phyloP scores from a whole-genome alignment of 2,329 filamentous ascomycete species.

The Verticillium tricorpus region DNA sequence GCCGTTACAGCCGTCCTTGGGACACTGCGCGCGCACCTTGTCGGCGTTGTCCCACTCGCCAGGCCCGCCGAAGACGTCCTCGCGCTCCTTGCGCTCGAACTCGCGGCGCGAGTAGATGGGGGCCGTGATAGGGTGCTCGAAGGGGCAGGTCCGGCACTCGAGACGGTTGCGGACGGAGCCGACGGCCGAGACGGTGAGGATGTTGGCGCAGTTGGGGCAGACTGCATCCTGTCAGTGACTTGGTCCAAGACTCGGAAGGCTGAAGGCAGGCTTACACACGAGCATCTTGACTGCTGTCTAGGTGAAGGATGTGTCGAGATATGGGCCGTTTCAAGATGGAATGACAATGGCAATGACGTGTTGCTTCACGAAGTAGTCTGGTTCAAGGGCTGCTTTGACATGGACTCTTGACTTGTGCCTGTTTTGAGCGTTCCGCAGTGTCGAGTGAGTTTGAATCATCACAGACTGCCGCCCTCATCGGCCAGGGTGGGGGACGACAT shows the following conservation, averaged over 20 bases:
- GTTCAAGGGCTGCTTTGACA: too few relatives aligned
- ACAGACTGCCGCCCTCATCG: neutral
- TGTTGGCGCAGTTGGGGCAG: conserved; percentile 80
- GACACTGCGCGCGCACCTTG: conserved; percentile 78
- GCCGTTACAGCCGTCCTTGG: conserved; percentile 74
- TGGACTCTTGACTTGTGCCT: neutral
- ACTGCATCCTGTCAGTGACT: conserved; percentile 39
- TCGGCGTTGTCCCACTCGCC: conserved; percentile 90
- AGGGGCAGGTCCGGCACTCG: conserved; percentile 93
- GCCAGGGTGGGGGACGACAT: neutral
- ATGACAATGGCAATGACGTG: too few relatives aligned
- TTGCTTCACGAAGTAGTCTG: too few relatives aligned
- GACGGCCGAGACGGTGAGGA: conserved; percentile 67
- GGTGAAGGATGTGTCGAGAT: neutral
- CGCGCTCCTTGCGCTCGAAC: conserved; percentile 81
- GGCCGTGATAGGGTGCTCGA: conserved; percentile 76
- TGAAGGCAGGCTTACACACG: neutral
- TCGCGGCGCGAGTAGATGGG: conserved; percentile 78
- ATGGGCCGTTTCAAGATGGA: neutral
- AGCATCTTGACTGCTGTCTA: neutral
- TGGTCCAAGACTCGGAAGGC: neutral
- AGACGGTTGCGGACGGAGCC: conserved; percentile 69
- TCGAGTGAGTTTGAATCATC: neutral
- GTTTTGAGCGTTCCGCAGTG: neutral
- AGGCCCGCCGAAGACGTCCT: conserved; percentile 84